Evolutionary conservation across 805 yeast genomes (phyloP).

Genomic region (Millerozyma acaciae): DNA sequence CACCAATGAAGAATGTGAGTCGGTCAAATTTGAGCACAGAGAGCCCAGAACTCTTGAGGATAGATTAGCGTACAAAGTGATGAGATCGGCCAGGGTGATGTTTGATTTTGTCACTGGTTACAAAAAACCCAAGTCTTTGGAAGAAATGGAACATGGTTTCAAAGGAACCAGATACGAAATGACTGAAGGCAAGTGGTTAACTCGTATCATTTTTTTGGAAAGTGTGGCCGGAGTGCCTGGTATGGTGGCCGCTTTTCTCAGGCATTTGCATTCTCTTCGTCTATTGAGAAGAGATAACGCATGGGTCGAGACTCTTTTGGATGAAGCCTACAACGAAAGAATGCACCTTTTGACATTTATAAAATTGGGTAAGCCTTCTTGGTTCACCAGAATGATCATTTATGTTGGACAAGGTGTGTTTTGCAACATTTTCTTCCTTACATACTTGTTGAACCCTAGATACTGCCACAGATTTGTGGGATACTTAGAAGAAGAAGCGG

Average conservation of each 20-base stretch:
- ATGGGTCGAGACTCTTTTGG: constrained; percentile 69
- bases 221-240: constrained; percentile 81
- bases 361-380: constrained; percentile 58
- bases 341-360: constrained; percentile 72
- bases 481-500: constrained; percentile 75
- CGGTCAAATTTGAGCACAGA: constrained; percentile 50
- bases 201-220: constrained; percentile 60
- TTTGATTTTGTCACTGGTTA: constrained; percentile 67
- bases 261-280: constrained; percentile 64
- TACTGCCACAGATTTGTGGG: constrained; percentile 76
- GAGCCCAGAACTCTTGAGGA: constrained; percentile 47
- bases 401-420: constrained; percentile 69
- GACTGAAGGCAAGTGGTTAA: constrained; percentile 64
- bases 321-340: constrained; percentile 75
- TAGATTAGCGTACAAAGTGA: constrained; percentile 46
- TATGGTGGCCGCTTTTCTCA: constrained; percentile 66
- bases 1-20: constrained; percentile 26
- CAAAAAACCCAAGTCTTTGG: constrained; percentile 45
- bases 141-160: constrained; percentile 22
- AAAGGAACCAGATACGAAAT: constrained; percentile 44
- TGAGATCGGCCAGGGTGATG: constrained; percentile 41
- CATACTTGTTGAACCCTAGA: constrained; percentile 55
- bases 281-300: constrained; percentile 64
- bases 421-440: constrained; percentile 59
- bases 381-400: constrained; percentile 51